Evolutionary conservation across 805 yeast species (phyloP).

Genomic region (Lipomyces kockii): DNA sequence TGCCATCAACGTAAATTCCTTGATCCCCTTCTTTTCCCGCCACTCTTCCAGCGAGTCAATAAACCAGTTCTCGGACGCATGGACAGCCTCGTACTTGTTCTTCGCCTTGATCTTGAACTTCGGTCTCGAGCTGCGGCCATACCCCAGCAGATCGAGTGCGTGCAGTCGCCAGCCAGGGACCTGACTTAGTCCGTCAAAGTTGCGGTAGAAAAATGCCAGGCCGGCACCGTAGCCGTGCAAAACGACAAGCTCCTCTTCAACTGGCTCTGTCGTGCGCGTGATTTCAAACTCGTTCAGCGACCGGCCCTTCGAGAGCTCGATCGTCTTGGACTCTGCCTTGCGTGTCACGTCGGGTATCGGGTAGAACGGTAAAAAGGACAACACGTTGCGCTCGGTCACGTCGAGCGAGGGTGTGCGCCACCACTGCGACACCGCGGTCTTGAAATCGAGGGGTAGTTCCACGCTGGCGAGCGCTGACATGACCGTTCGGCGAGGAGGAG

Average conservation of each 20-base stretch:
- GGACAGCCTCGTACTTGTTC: conserved; percentile 48
- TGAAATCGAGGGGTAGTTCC: conserved; percentile 46
- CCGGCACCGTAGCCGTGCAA: conserved; percentile 96
- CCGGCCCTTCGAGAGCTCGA: conserved; percentile 55
- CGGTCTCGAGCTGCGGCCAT: conserved; percentile 87
- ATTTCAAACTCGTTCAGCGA: conserved; percentile 79
- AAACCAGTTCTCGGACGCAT: conserved; percentile 64
- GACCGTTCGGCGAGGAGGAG: conserved; percentile 24
- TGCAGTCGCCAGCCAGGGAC: conserved; percentile 68
- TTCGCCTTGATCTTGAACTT: conserved; percentile 50
- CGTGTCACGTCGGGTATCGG: conserved; percentile 43
- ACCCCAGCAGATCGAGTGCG: conserved; percentile 87
- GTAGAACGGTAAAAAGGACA: conserved; percentile 59
- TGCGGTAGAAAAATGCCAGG: conserved; percentile 76
- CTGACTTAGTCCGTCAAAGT: conserved; percentile 56
- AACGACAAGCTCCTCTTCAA: conserved; percentile 62
- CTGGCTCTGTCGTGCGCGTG: conserved; percentile 34
- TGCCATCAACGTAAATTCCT: conserved; percentile 66
- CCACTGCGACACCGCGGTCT: conserved; percentile 54
- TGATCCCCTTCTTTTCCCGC: conserved; percentile 57
- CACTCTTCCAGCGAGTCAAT: conserved; percentile 67
- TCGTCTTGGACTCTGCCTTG: conserved; percentile 51
- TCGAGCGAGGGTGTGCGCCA: conserved; percentile 45
- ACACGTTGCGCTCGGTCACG: conserved; percentile 54
- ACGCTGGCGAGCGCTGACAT: conserved; percentile 15